Evolutionary conservation across 1,139 yeast species (phyloP).

Genomic region (Protomyces arabidopsidicola): DNA sequence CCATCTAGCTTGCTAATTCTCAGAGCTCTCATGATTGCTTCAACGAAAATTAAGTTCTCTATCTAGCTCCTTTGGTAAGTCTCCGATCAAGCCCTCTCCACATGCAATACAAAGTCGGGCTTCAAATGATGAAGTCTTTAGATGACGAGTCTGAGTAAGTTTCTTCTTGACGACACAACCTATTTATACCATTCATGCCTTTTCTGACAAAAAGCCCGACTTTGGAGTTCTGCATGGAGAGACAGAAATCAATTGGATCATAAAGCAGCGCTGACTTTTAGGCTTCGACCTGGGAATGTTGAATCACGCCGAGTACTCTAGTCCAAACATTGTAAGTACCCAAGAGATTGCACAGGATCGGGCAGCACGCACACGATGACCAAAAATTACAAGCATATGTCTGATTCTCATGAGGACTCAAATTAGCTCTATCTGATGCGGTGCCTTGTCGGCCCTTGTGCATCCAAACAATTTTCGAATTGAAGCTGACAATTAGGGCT

Average conservation of each 20-base stretch:
- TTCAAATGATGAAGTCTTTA: constrained; percentile 9
- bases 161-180: constrained; percentile 26
- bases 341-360: neutral
- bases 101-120: neutral
- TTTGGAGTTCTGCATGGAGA: neutral
- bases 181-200: constrained; percentile 28
- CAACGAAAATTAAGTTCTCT: too few relatives aligned
- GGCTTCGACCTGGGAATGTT: neutral
- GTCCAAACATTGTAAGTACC: too few relatives aligned
- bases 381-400: constrained; percentile 26
- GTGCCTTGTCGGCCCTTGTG: neutral
- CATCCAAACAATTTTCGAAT: neutral
- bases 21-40: too few relatives aligned
- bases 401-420: constrained; percentile 26
- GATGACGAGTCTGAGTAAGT: constrained; percentile 28
- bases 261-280: neutral
- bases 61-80: neutral
- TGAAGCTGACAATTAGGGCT: neutral
- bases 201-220: constrained; percentile 8
- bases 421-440: constrained; percentile 28
- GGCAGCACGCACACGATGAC: constrained; percentile 23
- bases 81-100: neutral
- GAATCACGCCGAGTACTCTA: neutral
- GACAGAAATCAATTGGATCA: neutral
- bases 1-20: too few relatives aligned